These are phyloP conservation scores for Phytophthora pluvialis DNA, from an alignment of 352 stramenopile species.

Conservation along the genomic window DNA sequence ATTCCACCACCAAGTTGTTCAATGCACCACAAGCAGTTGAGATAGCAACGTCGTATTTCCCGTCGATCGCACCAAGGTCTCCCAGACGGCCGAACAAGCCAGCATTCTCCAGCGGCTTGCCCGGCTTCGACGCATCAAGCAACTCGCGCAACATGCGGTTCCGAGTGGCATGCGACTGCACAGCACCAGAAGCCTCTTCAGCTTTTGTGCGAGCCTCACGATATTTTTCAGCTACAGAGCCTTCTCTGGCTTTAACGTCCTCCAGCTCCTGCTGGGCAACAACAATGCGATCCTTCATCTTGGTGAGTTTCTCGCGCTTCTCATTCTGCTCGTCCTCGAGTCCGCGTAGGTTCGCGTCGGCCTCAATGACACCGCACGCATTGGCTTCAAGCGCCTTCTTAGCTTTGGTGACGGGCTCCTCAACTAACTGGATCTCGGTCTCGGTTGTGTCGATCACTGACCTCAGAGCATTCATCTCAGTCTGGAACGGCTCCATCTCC, in stretches of 20 bases:
- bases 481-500: slow-evolving; percentile 80
- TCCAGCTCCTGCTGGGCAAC: slow-evolving; percentile 87
- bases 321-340: slow-evolving; percentile 66
- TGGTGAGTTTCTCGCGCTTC: slow-evolving; percentile 58
- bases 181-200: slow-evolving; percentile 70
- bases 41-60: slow-evolving; percentile 98
- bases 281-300: slow-evolving; percentile 78
- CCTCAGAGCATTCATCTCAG: slow-evolving; percentile 71
- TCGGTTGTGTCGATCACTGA: slow-evolving; percentile 84
- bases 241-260: slow-evolving; percentile 56
- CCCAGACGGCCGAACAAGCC: slow-evolving; percentile 96
- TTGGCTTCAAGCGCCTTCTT: slow-evolving; percentile 85
- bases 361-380: slow-evolving; percentile 55
- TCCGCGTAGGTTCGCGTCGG: slow-evolving; percentile 62
- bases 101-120: slow-evolving; percentile 90
- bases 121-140: slow-evolving; percentile 90
- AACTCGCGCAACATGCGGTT: slow-evolving; percentile 90
- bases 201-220: slow-evolving; percentile 77
- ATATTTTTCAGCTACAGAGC: slow-evolving; percentile 60
- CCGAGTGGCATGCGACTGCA: slow-evolving; percentile 72
- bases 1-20: slow-evolving; percentile 98
- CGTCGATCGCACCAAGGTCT: slow-evolving; percentile 96
- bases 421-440: slow-evolving; percentile 81
- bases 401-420: slow-evolving; percentile 73
- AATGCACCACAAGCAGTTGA: slow-evolving; percentile 97